Percentiles rank a stretch among this genome's conserved stretches.
These are phyloP conservation scores for Iodosphaeria phyllophila DNA, from an alignment of 2,329 filamentous ascomycete species.

Conservation along the genomic window DNA sequence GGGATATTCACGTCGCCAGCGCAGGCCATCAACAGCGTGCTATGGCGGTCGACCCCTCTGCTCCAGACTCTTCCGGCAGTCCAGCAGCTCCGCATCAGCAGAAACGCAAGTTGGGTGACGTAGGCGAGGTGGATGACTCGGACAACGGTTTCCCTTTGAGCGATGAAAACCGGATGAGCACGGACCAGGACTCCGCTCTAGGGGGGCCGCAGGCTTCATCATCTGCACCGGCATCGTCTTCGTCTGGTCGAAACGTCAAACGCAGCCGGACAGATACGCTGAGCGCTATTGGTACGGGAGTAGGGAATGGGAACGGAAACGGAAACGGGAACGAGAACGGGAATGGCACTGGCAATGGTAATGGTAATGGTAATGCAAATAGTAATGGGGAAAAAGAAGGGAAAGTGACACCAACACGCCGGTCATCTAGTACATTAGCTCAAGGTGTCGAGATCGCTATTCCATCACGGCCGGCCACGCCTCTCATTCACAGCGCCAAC, in stretches of 20 bases:
- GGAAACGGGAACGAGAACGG: too few species aligned
- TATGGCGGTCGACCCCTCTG: too few species aligned
- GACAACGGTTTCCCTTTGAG: too few species aligned
- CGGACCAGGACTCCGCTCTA: conserved; percentile 6
- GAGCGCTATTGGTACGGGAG: background rate
- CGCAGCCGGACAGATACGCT: conserved; percentile 12
- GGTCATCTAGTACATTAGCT: conserved; percentile 30
- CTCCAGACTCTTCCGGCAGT: too few species aligned
- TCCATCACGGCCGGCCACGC: conserved; percentile 44
- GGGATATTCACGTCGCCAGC: conserved; percentile 42
- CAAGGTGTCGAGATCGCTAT: conserved; percentile 43
- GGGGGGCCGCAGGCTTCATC: too few species aligned
- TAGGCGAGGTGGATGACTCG: conserved; percentile 12
- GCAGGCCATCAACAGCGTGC: conserved; percentile 23
- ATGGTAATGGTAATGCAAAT: conserved; percentile 8
- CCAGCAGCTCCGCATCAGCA: conserved; percentile 7
- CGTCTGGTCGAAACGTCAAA: too few species aligned
- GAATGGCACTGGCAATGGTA: conserved; percentile 3
- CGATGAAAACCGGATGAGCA: conserved; percentile 11
- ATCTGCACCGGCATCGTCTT: too few species aligned
- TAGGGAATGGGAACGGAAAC: conserved; percentile 6
- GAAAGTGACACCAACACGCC: conserved; percentile 12
- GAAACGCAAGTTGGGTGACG: conserved; percentile 5
- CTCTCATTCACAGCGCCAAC: too few species aligned
- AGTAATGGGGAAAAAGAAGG: conserved; percentile 3